These are phyloP conservation scores for Boeremia lycopersici DNA, from an alignment of 2,329 filamentous ascomycete genomes.

Conservation along the genomic window DNA sequence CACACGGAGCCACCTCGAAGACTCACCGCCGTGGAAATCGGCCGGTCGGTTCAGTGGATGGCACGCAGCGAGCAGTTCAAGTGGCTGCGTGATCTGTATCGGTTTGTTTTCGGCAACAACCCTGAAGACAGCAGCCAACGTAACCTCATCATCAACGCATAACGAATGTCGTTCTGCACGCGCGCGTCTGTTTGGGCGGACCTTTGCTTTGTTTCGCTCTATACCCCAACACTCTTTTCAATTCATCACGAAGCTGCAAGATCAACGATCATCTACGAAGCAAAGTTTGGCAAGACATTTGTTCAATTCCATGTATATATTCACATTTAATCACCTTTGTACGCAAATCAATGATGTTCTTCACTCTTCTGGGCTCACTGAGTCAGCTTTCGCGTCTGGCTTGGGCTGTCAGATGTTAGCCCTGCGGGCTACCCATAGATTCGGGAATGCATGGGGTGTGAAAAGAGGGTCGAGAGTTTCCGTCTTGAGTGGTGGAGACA, in stretches of 20 bases:
- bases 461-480: neutral
- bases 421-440: neutral
- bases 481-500: neutral
- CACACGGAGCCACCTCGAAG: constrained; percentile 62
- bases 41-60: constrained; percentile 79
- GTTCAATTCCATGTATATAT: constrained; percentile 13
- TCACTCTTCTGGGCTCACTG: neutral
- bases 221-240: constrained; percentile 19
- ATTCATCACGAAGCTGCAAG: constrained; percentile 4
- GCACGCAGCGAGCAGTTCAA: constrained; percentile 72
- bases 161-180: constrained; percentile 11
- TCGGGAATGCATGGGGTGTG: neutral
- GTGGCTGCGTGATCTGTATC: constrained; percentile 83
- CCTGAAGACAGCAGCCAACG: constrained; percentile 76
- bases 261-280: constrained; percentile 10
- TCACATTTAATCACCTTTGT: neutral
- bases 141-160: constrained; percentile 64
- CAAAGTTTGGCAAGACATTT: neutral
- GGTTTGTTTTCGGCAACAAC: constrained; percentile 82
- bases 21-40: constrained; percentile 75
- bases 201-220: constrained; percentile 10
- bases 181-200: constrained; percentile 7
- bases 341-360: neutral
- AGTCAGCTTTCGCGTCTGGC: neutral
- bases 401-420: neutral